Conservation (phyloP, 495 filamentous ascomycete species). For the Penicillium bovifimosum region DNA sequence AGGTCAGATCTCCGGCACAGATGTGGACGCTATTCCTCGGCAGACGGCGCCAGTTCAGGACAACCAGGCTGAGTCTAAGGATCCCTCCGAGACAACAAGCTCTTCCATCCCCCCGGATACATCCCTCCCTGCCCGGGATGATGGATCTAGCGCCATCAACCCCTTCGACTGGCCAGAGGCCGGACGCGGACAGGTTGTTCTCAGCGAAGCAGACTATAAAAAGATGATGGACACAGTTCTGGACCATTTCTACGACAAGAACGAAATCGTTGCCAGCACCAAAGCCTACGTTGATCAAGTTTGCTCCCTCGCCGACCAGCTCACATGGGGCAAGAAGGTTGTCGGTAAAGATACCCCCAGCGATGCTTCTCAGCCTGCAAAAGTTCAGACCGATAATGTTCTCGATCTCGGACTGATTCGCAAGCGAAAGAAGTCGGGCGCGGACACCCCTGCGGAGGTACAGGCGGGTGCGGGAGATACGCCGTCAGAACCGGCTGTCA, state of each 20-base stretch:
- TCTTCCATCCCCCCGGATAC: not conserved
- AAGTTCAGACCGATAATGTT: conserved; percentile 26
- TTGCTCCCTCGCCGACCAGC: conserved; percentile 44
- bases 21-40: not conserved
- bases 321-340: conserved; percentile 52
- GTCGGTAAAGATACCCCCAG: conserved; percentile 37
- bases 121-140: conserved; percentile 27
- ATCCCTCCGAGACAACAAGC: not conserved
- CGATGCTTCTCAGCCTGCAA: conserved; percentile 24
- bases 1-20: conserved; percentile 1
- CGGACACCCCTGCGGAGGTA: conserved; percentile 11
- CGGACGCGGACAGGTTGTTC: conserved; percentile 63
- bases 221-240: conserved; percentile 71
- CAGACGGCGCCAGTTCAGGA: not conserved
- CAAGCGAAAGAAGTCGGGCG: conserved; percentile 45
- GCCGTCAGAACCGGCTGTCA: conserved; percentile 38
- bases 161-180: conserved; percentile 65
- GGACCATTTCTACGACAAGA: conserved; percentile 70
- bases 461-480: conserved; percentile 20
- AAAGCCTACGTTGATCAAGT: conserved; percentile 65
- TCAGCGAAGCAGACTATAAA: conserved; percentile 69
- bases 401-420: conserved; percentile 45
- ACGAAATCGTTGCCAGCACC: conserved; percentile 64
- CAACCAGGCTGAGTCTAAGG: not conserved
- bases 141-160: conserved; percentile 23